Conservation (phyloP, 192 early-diverging fungal genomes). For the Mycoemilia scoparia region DNA sequence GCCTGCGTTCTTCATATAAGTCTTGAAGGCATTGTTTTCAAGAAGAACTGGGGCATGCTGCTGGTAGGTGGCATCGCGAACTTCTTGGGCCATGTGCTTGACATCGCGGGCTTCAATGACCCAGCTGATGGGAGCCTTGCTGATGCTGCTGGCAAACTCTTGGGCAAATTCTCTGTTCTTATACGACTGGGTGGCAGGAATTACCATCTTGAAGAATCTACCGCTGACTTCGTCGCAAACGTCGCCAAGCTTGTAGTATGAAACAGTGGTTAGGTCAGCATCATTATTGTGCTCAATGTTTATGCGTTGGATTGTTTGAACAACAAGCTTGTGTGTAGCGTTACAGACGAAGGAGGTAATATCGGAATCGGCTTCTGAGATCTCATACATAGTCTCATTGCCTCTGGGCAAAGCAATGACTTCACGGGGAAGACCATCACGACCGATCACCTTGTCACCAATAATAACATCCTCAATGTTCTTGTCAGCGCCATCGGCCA, state of each 20-base stretch:
- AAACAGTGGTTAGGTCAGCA: conserved; percentile 3
- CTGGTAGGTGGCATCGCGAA: conserved; percentile 15
- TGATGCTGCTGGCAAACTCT: conserved; percentile 4
- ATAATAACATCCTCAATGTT: conserved; percentile 14
- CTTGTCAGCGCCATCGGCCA: conserved; percentile 24
- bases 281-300: neutral
- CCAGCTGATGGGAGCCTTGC: conserved; percentile 6
- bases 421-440: conserved; percentile 18
- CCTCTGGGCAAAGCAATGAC: conserved; percentile 24
- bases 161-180: conserved; percentile 3
- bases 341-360: conserved; percentile 12
- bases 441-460: conserved; percentile 18
- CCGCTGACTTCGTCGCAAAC: conserved; percentile 1
- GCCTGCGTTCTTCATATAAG: conserved; percentile 1
- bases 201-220: conserved; percentile 8
- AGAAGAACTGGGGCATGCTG: conserved; percentile 9
- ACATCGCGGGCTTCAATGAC: conserved; percentile 20
- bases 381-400: conserved; percentile 18
- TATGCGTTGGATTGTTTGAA: conserved; percentile 10
- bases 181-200: conserved; percentile 2
- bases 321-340: conserved; percentile 18
- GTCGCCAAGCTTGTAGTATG: conserved; percentile 9
- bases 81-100: conserved; percentile 3
- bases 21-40: conserved; percentile 3
- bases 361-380: conserved; percentile 3